phyloP scores from a whole-genome alignment of 768 basidiomycete species.

The Leccinum variicolor region DNA sequence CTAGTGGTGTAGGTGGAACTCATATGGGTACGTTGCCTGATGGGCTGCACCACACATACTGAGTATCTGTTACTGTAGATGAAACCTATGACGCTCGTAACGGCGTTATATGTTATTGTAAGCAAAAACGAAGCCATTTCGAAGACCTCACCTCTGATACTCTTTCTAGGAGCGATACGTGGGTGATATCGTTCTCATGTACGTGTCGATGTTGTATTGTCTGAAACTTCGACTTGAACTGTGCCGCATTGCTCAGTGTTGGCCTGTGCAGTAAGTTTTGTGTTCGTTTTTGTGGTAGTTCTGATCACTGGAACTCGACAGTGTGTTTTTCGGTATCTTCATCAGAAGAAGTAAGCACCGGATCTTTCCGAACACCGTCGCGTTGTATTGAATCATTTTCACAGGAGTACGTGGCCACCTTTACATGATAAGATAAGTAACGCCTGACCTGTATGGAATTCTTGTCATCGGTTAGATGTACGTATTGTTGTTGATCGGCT shows the following conservation, averaged over 20 bases:
- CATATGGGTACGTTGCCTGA: conserved; percentile 24
- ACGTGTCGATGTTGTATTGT: neutral
- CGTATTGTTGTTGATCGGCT: neutral
- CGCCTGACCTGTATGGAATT: neutral
- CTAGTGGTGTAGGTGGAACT: conserved; percentile 23
- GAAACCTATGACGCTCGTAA: conserved; percentile 26
- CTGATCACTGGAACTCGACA: neutral
- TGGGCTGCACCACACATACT: neutral
- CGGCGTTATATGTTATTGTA: conserved; percentile 24
- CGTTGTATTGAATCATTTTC: neutral
- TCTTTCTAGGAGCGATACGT: conserved; percentile 28
- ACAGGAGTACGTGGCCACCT: conserved; percentile 22
- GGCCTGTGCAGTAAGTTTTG: conserved; percentile 19
- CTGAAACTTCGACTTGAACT: neutral
- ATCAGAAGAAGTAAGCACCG: conserved; percentile 16
- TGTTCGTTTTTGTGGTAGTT: neutral
- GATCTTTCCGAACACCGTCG: neutral
- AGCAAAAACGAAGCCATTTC: neutral
- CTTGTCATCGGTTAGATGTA: conserved; percentile 17
- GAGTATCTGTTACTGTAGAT: conserved; percentile 13
- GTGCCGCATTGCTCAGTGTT: conserved; percentile 5
- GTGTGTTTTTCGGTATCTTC: conserved; percentile 20
- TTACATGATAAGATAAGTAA: neutral
- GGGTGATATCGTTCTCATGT: conserved; percentile 30
- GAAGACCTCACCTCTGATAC: neutral